Evolutionary conservation across 768 basidiomycete species (phyloP), one percentile per base, ranked within the genome.

Genomic region (Russula sp.): DNA sequence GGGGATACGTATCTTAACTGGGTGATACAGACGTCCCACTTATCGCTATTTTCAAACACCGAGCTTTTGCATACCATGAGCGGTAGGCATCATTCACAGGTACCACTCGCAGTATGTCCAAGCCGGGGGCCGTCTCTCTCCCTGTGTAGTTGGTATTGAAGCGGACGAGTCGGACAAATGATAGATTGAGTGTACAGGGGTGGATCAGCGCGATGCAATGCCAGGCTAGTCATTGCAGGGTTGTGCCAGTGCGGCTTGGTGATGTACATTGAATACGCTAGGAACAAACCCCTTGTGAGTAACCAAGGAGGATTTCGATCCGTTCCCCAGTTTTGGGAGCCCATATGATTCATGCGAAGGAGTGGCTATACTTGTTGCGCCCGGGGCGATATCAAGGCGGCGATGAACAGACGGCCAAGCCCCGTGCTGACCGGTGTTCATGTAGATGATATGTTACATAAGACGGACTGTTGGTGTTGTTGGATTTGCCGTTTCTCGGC

Each of bases 41-140:
- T 53, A 29, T 39, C 50, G 50, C 51, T 5, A 58, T 42, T 49
- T 54, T 3, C 35, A 48, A 58, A 58, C 36, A 36, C 51, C 61
- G 50, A 34, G 1, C n/a, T 10, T 5, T 18, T 22, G 13, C 36
- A 20, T 13, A 32, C 25, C 11, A 50, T 53, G 38, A 9, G 45
- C 29, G 59, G 34, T 29, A 14, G 11, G 22, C 10, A 29, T 14
- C 25, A 16, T 11, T 22, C 32, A 41, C 46, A 36, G 25, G 35
- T 29, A 18, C 16, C 32, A n/a, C 29, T 46, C 13, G 38, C 32
- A 4, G 32, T 9, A 25, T 5, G 14, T 35, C 11, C 7, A 22
- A 5, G 14, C 18, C 42, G 36, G 13, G 56, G 49, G 8, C 9
- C 20, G 18, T 13, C 32, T 16, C 3, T 20, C 18, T n/a, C 25